These are phyloP conservation scores for Lipomyces yamadae DNA, from an alignment of 805 yeast genomes.

Conservation along the genomic window DNA sequence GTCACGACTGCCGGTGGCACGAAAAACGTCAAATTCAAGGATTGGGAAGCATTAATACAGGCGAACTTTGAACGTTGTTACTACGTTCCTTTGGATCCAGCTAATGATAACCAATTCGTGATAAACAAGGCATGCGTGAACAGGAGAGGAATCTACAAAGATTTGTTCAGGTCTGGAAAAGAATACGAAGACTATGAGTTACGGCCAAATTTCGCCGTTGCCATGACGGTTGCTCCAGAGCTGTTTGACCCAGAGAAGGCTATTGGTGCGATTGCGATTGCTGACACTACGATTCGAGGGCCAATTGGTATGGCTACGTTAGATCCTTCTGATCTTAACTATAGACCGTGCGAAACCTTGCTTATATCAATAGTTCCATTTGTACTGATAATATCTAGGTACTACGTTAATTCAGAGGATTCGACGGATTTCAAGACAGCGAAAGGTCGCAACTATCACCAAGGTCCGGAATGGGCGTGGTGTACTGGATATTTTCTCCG, in stretches of 20 bases:
- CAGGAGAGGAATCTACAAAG: conserved; percentile 94
- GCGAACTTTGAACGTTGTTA: conserved; percentile 78
- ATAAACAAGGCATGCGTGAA: conserved; percentile 71
- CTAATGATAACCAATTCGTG: conserved; percentile 64
- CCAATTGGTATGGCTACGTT: conserved; percentile 90
- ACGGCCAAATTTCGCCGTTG: conserved; percentile 90
- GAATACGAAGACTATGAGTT: conserved; percentile 92
- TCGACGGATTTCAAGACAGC: conserved; percentile 87
- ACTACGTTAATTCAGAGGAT: conserved; percentile 81
- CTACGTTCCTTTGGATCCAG: conserved; percentile 70
- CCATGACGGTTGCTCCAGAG: conserved; percentile 95
- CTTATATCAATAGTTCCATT: background rate
- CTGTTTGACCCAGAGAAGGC: conserved; percentile 70
- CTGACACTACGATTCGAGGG: conserved; percentile 78
- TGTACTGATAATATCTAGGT: conserved; percentile 37
- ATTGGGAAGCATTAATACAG: conserved; percentile 76
- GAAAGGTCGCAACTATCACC: conserved; percentile 95
- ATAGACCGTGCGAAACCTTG: conserved; percentile 60
- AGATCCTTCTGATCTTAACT: conserved; percentile 91
- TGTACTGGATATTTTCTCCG: conserved; percentile 83
- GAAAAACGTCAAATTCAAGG: conserved; percentile 56
- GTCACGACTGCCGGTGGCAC: conserved; percentile 65
- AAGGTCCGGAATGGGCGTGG: conserved; percentile 99
- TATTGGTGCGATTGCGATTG: conserved; percentile 63
- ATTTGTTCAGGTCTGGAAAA: conserved; percentile 77